Evolutionary conservation across 495 filamentous ascomycete genomes (phyloP).

Genomic region (Tuber magnatum): DNA sequence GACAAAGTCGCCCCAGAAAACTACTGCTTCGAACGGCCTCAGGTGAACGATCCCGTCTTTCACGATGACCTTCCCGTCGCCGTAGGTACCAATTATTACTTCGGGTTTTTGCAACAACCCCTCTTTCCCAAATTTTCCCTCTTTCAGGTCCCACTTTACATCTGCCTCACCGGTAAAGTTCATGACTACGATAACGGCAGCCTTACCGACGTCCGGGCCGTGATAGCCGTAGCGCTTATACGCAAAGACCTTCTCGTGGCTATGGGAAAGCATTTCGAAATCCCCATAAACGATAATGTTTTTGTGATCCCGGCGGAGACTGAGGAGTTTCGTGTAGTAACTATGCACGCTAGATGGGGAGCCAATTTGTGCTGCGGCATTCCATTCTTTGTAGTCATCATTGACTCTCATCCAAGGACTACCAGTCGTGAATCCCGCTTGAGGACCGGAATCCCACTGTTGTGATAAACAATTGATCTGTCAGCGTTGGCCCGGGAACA

Average conservation of each 20-base stretch:
- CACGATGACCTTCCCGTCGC: slow-evolving; percentile 7
- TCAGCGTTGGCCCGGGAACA: not conserved
- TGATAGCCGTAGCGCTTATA: slow-evolving; percentile 40
- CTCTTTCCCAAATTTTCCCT: slow-evolving; percentile 40
- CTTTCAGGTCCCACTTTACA: slow-evolving; percentile 45
- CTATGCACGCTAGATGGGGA: slow-evolving; percentile 47
- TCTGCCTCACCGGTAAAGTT: slow-evolving; percentile 47
- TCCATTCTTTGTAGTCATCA: slow-evolving; percentile 48
- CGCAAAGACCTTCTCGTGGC: slow-evolving; percentile 47
- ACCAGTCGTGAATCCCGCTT: slow-evolving; percentile 51
- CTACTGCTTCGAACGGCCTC: slow-evolving; percentile 33
- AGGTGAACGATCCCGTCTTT: slow-evolving; percentile 21
- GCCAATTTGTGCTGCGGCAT: slow-evolving; percentile 48
- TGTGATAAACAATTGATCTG: slow-evolving; percentile 11
- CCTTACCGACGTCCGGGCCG: slow-evolving; percentile 42
- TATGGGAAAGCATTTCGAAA: slow-evolving; percentile 48
- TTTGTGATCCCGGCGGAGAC: slow-evolving; percentile 50
- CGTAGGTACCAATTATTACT: slow-evolving; percentile 47
- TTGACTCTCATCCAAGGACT: slow-evolving; percentile 60
- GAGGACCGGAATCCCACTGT: slow-evolving; percentile 49
- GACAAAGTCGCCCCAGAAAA: slow-evolving; percentile 19
- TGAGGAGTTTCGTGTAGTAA: slow-evolving; percentile 51
- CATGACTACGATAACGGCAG: slow-evolving; percentile 48
- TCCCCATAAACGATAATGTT: slow-evolving; percentile 54
- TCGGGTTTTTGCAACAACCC: slow-evolving; percentile 26